Percentiles rank a stretch among this genome's conserved stretches.
phyloP scores from a whole-genome alignment of 805 yeast genomes.

The Ascoidea asiatica region DNA sequence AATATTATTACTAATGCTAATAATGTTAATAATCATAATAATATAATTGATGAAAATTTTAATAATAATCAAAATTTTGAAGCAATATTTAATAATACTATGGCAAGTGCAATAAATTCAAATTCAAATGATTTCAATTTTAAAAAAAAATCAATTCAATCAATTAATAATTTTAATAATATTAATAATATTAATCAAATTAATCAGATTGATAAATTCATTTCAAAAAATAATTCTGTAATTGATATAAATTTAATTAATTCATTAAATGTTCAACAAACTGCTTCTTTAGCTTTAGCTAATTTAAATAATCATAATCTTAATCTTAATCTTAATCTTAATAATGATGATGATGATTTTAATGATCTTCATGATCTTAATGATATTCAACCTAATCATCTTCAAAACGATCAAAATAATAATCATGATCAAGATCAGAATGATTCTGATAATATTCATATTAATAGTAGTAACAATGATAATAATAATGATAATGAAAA shows the following conservation, averaged over 20 bases:
- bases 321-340: slow-evolving; percentile 4
- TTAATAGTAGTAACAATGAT: neutral
- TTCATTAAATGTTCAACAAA: neutral
- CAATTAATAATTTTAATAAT: neutral
- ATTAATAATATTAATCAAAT: neutral
- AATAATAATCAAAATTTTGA: neutral
- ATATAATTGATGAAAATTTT: neutral
- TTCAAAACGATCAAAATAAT: neutral
- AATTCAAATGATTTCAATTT: too few relatives aligned
- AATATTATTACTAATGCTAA: neutral
- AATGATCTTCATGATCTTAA: neutral
- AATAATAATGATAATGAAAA: neutral
- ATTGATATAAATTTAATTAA: slow-evolving; percentile 7
- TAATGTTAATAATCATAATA: neutral
- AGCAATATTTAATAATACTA: too few relatives aligned
- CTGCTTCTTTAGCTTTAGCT: neutral
- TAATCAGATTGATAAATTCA: slow-evolving; percentile 5
- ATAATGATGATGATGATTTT: slow-evolving; percentile 3
- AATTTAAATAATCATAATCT: slow-evolving; percentile 7
- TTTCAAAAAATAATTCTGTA: slow-evolving; percentile 8
- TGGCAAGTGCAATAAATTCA: neutral
- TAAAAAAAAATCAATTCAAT: too few relatives aligned
- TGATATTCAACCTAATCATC: neutral
- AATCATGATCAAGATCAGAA: neutral
- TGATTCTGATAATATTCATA: neutral